Conservation (phyloP, 2,329 filamentous ascomycete genomes). For the Cladosporium sp. region DNA sequence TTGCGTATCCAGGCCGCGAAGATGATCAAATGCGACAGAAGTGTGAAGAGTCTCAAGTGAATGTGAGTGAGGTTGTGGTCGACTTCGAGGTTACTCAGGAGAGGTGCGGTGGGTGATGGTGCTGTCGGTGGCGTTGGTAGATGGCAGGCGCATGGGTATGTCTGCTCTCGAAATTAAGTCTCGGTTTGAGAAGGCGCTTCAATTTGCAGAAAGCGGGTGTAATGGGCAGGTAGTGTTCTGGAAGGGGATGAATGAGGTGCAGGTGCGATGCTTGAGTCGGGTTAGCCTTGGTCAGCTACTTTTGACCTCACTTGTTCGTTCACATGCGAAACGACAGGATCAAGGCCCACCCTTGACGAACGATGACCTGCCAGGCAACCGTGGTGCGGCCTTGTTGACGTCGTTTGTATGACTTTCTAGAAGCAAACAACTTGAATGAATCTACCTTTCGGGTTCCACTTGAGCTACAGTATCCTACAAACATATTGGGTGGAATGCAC, state of each 20-base stretch:
- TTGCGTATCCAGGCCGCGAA: not conserved
- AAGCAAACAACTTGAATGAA: conserved; percentile 4
- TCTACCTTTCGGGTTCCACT: not conserved
- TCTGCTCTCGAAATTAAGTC: not conserved
- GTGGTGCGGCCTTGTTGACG: conserved; percentile 2
- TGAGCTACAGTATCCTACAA: not conserved
- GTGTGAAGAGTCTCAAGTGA: too few relatives aligned
- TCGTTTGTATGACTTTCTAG: not conserved
- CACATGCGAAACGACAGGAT: not conserved
- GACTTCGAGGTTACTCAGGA: too few relatives aligned
- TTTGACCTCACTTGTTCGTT: not conserved
- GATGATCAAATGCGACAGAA: not conserved
- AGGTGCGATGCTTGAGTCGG: too few relatives aligned
- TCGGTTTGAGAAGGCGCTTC: too few relatives aligned
- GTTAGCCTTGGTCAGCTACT: not conserved
- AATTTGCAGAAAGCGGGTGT: too few relatives aligned
- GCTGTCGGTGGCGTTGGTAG: not conserved
- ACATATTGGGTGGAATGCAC: too few relatives aligned
- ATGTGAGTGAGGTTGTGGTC: not conserved
- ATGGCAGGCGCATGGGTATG: not conserved
- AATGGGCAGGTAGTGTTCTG: too few relatives aligned
- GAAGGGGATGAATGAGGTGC: too few relatives aligned
- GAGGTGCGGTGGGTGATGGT: not conserved
- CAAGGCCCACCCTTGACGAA: not conserved
- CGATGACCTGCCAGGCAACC: not conserved